Evolutionary conservation across 2,329 filamentous ascomycete genomes (phyloP), one percentile per base, ranked within the genome.

Genomic region (Coniochaeta ligniaria): DNA sequence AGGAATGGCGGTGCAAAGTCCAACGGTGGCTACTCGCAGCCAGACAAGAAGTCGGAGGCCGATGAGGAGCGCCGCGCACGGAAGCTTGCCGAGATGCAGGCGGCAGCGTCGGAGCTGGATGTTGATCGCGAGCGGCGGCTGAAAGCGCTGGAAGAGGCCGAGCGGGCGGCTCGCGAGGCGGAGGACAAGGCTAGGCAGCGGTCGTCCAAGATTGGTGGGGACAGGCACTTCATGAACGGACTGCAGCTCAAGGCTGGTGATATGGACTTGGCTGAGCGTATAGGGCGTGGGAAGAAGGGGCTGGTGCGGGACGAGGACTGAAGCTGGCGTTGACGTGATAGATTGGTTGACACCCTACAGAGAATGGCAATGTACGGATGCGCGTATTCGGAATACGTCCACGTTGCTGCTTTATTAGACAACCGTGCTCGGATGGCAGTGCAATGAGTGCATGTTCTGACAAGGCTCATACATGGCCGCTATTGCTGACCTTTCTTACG

Each of bases 61-160:
- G 72, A 71, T 7, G 81, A 81, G 22, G 82, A 84, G 24, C 86
- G 89, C 63, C 80, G 81, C n/a, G 85, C 86, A 14, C 81, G 82
- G 26, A 90, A 86, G 70, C 74, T 92, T 20, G 88, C 86, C 17
- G 87, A 85, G 9, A 92, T 92, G 89, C 88, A 90, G 71, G 81
- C 82, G 20, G 87, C 86, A 31, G 89, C 89, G 5, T 81, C 80
- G 1, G 84, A 88, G 12, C 77, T 96, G 56, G 90, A 94, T 66
- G 70, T 78, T n/a, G 86, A 89, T 66, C 86, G 92, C 35, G 83
- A 84, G 64, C 80, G 83, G 62, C 83, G 91, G 26, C 76, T 96
- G 11, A 83, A 84, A 0, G 84, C 85, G 1, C 75, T 93, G 20
- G 86, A 84, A 26, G 83, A 85, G 64, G 80, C 80, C 62, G 91